Evolutionary conservation across 225 moss, liverwort and hornwort genomes (phyloP).

Genomic region (Straminergon stramineum): DNA sequence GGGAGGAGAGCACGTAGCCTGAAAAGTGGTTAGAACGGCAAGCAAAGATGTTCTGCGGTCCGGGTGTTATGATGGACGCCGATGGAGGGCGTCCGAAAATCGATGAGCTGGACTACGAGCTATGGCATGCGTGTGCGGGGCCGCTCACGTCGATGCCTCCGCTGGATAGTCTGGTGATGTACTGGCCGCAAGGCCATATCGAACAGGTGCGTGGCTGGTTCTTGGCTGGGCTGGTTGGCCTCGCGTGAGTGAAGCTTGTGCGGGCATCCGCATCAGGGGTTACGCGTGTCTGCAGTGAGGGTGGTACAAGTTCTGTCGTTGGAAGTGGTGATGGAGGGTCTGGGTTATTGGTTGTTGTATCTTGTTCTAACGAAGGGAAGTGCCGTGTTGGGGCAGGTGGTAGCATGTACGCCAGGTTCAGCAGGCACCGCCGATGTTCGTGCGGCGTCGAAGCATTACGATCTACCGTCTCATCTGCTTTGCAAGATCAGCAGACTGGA

Average conservation of each 20-base stretch:
- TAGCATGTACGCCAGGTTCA: slow-evolving; percentile 23
- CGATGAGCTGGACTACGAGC: slow-evolving; percentile 38
- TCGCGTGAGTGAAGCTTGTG: background rate
- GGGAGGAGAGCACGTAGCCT: background rate
- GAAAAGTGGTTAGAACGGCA: slow-evolving; percentile 8
- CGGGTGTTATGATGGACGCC: slow-evolving; percentile 2
- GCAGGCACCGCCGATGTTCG: slow-evolving; percentile 1
- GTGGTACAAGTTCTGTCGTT: background rate
- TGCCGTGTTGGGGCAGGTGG: slow-evolving; percentile 6
- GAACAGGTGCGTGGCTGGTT: slow-evolving; percentile 18
- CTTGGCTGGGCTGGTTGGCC: background rate
- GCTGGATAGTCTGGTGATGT: slow-evolving; percentile 24
- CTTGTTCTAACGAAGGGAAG: background rate
- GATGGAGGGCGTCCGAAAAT: slow-evolving; percentile 8
- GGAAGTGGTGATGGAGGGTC: background rate
- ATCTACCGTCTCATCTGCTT: background rate
- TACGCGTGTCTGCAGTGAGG: background rate
- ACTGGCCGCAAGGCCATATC: slow-evolving; percentile 48
- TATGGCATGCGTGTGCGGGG: slow-evolving; percentile 48
- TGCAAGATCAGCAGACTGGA: slow-evolving; percentile 24
- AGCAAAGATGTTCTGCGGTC: slow-evolving; percentile 18
- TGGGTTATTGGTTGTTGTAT: background rate
- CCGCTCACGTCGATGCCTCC: slow-evolving; percentile 32
- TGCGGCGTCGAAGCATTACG: slow-evolving; percentile 3
- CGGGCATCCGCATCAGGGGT: background rate